A percentile compares a stretch with the other conserved stretches of the same genome.
These are phyloP conservation scores for Exidia glandulosa DNA, from an alignment of 768 basidiomycete species.

Conservation along the genomic window DNA sequence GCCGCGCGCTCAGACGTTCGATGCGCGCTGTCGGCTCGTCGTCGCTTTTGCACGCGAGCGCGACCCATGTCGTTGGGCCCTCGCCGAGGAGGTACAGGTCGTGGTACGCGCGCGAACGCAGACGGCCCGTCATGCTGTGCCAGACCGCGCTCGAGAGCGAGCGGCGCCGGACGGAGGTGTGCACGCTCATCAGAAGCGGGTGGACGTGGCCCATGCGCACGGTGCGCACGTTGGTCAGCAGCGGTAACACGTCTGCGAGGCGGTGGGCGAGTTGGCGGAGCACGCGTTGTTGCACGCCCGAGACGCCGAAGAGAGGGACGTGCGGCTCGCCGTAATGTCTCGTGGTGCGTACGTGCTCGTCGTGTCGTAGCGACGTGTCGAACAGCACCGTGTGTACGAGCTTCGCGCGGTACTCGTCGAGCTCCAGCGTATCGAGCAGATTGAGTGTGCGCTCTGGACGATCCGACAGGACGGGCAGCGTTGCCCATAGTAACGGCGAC, in stretches of 20 bases:
- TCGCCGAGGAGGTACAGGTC: not conserved
- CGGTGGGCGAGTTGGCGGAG: not conserved
- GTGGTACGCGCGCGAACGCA: not conserved
- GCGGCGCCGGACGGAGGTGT: not conserved
- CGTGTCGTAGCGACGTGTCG: not conserved
- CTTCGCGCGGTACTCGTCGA: not conserved
- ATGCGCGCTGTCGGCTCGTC: not conserved
- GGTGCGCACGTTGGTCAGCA: not conserved
- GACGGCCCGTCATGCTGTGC: not conserved
- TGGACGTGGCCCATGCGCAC: not conserved
- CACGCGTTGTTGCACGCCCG: not conserved
- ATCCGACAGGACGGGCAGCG: not conserved
- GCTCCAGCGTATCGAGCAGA: not conserved
- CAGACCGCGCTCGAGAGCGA: not conserved
- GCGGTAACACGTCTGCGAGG: not conserved
- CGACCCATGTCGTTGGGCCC: not conserved
- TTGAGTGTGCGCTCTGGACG: not conserved
- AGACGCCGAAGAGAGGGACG: not conserved
- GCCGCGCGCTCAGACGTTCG: not conserved
- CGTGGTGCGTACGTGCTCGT: not conserved
- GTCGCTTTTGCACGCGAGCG: not conserved
- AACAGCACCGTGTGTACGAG: not conserved
- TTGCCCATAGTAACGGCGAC: not conserved
- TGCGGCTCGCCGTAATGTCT: not conserved
- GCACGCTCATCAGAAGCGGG: not conserved